Percentiles rank a stretch among this genome's conserved stretches.
Evolutionary conservation across 208 protist species (phyloP).

Genomic region (Trypanosoma brucei): DNA sequence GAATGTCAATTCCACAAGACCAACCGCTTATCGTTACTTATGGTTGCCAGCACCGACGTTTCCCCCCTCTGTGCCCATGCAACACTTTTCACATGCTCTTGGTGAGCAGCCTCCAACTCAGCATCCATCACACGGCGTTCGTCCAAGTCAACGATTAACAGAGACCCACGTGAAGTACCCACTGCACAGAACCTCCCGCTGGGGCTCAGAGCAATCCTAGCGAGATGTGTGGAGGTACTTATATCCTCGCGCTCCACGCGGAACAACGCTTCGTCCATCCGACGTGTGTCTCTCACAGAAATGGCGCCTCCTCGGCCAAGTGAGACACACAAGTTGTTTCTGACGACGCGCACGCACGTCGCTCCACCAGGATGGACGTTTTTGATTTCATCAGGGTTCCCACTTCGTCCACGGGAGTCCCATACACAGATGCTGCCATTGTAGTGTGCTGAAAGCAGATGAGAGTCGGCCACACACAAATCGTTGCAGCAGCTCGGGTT

Average conservation of each 20-base stretch:
- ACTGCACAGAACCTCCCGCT: slow-evolving; percentile 43
- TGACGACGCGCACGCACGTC: slow-evolving; percentile 53
- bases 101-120: slow-evolving; percentile 9
- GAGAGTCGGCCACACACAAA: slow-evolving; percentile 39
- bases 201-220: slow-evolving; percentile 40
- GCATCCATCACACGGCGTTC: slow-evolving; percentile 5
- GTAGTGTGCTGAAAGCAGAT: slow-evolving; percentile 64
- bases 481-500: slow-evolving; percentile 64
- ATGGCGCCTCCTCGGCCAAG: slow-evolving; percentile 54
- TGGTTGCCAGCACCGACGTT: slow-evolving; percentile 6
- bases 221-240: slow-evolving; percentile 45
- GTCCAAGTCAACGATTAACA: slow-evolving; percentile 18
- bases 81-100: slow-evolving; percentile 28
- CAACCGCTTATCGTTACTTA: background rate
- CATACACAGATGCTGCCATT: slow-evolving; percentile 61
- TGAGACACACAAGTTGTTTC: slow-evolving; percentile 39
- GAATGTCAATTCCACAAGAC: background rate
- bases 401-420: slow-evolving; percentile 40
- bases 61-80: slow-evolving; percentile 31
- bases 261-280: slow-evolving; percentile 33
- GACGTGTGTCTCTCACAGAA: slow-evolving; percentile 57
- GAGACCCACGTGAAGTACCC: slow-evolving; percentile 27
- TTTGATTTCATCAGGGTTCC: slow-evolving; percentile 23
- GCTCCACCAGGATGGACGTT: slow-evolving; percentile 42
- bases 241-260: slow-evolving; percentile 30